Evolutionary conservation across 768 basidiomycete species (phyloP), one percentile per base, ranked within the genome.

Genomic region (Lentinus brumalis): DNA sequence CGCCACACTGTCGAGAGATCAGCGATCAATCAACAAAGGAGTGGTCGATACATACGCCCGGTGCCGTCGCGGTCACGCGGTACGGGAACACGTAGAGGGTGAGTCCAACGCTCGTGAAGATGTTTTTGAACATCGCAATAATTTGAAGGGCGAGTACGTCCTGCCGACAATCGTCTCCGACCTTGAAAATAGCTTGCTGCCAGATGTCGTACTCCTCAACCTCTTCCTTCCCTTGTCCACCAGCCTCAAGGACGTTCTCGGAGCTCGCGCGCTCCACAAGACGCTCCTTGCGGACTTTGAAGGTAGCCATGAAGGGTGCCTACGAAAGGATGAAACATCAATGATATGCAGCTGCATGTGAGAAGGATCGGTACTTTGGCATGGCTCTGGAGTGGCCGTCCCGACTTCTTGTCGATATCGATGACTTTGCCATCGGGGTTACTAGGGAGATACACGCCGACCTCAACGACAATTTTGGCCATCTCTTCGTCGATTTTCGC

Each of bases 241-340:
- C 81, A 4, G 79, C 85, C 30, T 88, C 83, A 53, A 93, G 72
- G 30, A 95, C 77, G 16, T 87, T 86, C 60, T 94, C 90, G 0
- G 91, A 86, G 69, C 94, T 83, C 11, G 81, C 81, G 61, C 86
- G 78, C 21, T 93, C 75, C 21, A 86, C 83, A 26, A 88, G 70
- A 5, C 84, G 81, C 63, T 95, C 89, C 73, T 98, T 96, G 58
- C 92, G 85, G 26, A 99, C 97, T 79, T 96, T 97, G 82, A 99
- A 99, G 0, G 96, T 98, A 0, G 97, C 97, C 97, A 99, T 98
- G 79, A 99, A 99, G 0, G 97, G 97, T 10, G 97, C 96, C 95
- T 98, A 60, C 39, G 41, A 57, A 49, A 60, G 64, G 47, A 18
- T 38, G 45, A 54, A 31, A 15, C 21, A 26, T 26, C 21, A 26